Percentiles rank a stretch among this genome's conserved stretches.
Conservation (phyloP, 225 moss, liverwort and hornwort species). For the Antitrichia curtipendula region DNA sequence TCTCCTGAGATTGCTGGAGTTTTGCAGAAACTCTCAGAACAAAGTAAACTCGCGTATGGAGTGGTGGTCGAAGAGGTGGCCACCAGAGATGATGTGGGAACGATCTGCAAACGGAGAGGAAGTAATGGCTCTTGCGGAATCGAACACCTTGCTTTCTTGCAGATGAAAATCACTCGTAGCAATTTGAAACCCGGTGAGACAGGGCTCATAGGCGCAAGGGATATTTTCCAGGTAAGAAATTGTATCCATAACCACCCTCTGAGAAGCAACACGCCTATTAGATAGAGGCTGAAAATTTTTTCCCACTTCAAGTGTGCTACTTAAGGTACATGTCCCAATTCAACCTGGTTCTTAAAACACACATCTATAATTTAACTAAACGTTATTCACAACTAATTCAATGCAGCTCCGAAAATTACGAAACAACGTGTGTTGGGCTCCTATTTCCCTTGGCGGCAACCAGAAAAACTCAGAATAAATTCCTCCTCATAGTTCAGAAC, state of each 20-base stretch:
- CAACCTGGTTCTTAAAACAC: background rate
- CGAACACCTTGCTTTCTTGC: conserved; percentile 50
- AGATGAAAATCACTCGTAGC: conserved; percentile 51
- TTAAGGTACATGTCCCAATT: background rate
- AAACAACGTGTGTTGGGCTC: background rate
- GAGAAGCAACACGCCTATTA: background rate
- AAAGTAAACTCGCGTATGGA: conserved; percentile 49
- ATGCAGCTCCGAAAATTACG: background rate
- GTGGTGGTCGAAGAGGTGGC: conserved; percentile 55
- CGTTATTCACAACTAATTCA: background rate
- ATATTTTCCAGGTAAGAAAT: conserved; percentile 40
- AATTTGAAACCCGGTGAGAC: conserved; percentile 34
- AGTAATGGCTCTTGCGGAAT: conserved; percentile 11
- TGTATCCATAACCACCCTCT: background rate
- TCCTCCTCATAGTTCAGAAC: background rate
- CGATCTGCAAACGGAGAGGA: conserved; percentile 22
- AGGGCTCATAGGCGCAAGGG: conserved; percentile 40
- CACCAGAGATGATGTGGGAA: conserved; percentile 38
- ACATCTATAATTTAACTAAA: background rate
- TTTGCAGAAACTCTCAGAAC: conserved; percentile 40
- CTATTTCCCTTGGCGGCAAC: background rate
- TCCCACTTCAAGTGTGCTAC: background rate
- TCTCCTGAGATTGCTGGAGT: background rate
- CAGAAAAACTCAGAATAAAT: background rate
- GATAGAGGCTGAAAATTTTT: background rate